Percentiles rank a stretch among this genome's conserved stretches.
Evolutionary conservation across 306 rosid genomes (phyloP).

Genomic region (Cucumis sativus): DNA sequence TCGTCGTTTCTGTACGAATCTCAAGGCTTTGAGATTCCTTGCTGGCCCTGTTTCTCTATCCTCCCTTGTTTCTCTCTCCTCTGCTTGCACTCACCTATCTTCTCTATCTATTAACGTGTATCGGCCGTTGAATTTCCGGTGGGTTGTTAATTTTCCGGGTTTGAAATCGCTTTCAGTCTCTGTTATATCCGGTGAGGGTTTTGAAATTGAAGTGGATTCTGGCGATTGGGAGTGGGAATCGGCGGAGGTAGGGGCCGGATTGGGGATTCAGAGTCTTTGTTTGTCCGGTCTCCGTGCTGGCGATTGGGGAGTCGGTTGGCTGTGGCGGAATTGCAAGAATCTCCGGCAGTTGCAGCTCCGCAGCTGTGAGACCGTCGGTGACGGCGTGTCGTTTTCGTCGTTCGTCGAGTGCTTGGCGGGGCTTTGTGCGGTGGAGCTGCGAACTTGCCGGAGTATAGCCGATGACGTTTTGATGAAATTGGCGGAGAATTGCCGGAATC

Average conservation of each 20-base stretch:
- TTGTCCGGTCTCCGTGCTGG: slow-evolving; percentile 43
- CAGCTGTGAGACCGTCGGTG: slow-evolving; percentile 58
- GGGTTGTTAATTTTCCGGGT: slow-evolving; percentile 41
- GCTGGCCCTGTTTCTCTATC: slow-evolving; percentile 42
- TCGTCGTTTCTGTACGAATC: slow-evolving; percentile 27
- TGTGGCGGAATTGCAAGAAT: slow-evolving; percentile 56
- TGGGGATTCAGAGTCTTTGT: slow-evolving; percentile 43
- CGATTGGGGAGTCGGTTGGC: slow-evolving; percentile 57
- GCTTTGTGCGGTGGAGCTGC: slow-evolving; percentile 49
- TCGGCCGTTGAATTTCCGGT: slow-evolving; percentile 42
- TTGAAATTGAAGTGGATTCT: slow-evolving; percentile 3
- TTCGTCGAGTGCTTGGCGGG: slow-evolving; percentile 41
- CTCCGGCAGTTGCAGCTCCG: slow-evolving; percentile 41
- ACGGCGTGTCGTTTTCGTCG: slow-evolving; percentile 51
- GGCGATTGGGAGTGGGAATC: slow-evolving; percentile 16
- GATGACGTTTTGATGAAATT: slow-evolving; percentile 50
- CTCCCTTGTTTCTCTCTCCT: slow-evolving; percentile 54
- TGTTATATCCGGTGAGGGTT: slow-evolving; percentile 15
- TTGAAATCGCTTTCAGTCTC: slow-evolving; percentile 37
- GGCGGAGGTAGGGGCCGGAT: slow-evolving; percentile 20
- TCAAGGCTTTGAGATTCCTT: slow-evolving; percentile 33
- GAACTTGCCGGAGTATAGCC: slow-evolving; percentile 68
- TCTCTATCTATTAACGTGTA: slow-evolving; percentile 48
- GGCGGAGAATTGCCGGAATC: slow-evolving; percentile 33
- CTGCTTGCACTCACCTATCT: slow-evolving; percentile 27